Base-by-base conservation (phyloP, 1,284 basidiomycete species). In the Phellopilus nigrolimitatus region DNA sequence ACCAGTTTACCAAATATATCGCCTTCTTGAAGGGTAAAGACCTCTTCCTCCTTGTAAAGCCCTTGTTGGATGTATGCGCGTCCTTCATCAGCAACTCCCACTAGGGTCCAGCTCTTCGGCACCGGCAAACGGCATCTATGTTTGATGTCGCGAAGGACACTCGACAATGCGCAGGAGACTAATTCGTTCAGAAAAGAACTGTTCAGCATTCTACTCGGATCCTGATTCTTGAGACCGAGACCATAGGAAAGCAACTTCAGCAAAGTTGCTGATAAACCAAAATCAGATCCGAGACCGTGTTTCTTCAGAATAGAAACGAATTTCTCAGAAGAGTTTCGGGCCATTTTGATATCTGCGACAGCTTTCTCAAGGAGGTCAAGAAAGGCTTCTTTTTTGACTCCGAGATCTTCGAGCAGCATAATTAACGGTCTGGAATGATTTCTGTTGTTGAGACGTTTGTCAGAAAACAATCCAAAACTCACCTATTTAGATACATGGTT, bases 61-160 rank as follows among this genome's bases (percentile, higher is more conserved):
- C 78, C 81, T 9, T 65, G 68, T 9, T 60, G 60, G 49, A 67
- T 66, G 56, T 88, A 84, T 0, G 77, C 73, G 2, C 78, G 75
- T 1, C 84, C 84, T 66, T 89, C 88, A 60, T 89, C 88, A 4
- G 84, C 83, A n/a, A 90, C 73, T 2, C 88, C 88, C 15, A 89
- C 84, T 3, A 90, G 71, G 17, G 80, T 70, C 56, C 79, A 79
- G 51, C 81, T 81, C 1, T 81, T 68, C 0, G 79, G 79, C n/a
- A 91, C 75, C 2, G 74, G 76, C 31, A 91, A 85, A 19, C 85
- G 72, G 0, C 87, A 88, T 31, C 72, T 70, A 57, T 88, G 79
- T 60, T 90, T 90, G 61, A 91, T 79, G 43, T 78, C 79, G 10
- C 84, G 71, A 15, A 91, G 67, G 10, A 84, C 75, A 56, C 79